Evolutionary conservation across 352 stramenopile species (phyloP).

Genomic region (Pythium chondricola): DNA sequence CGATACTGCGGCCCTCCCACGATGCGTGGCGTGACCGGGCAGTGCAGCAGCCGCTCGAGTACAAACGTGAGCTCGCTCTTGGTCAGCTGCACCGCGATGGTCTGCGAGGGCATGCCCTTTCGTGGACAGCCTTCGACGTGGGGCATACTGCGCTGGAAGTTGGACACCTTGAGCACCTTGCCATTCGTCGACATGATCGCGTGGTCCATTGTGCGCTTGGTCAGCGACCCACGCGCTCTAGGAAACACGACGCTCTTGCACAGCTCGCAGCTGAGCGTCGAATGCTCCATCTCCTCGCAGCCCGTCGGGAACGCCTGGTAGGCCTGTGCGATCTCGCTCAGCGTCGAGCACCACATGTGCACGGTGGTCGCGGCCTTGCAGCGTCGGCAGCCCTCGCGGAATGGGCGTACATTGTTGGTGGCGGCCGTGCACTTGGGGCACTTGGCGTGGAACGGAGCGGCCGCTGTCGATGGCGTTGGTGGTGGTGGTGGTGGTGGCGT

Average conservation of each 20-base stretch:
- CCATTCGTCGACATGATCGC: slow-evolving; percentile 44
- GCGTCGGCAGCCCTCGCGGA: slow-evolving; percentile 76
- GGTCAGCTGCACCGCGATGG: slow-evolving; percentile 59
- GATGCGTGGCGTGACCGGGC: slow-evolving; percentile 45
- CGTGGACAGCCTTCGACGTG: slow-evolving; percentile 79
- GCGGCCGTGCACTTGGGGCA: slow-evolving; percentile 75
- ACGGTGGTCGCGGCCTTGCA: slow-evolving; percentile 71
- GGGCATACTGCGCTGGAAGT: slow-evolving; percentile 85
- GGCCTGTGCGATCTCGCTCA: slow-evolving; percentile 57
- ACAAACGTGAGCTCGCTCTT: slow-evolving; percentile 88
- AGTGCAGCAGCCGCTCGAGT: slow-evolving; percentile 68
- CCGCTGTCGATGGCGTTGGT: not conserved
- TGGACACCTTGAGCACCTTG: slow-evolving; percentile 67
- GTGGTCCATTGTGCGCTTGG: slow-evolving; percentile 42
- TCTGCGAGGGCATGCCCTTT: slow-evolving; percentile 76
- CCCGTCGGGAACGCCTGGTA: slow-evolving; percentile 56
- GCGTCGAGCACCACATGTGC: slow-evolving; percentile 65
- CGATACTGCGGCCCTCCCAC: slow-evolving; percentile 64
- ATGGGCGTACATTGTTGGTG: slow-evolving; percentile 79
- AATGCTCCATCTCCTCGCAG: slow-evolving; percentile 71
- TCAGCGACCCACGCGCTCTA: slow-evolving; percentile 58
- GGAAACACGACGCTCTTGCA: slow-evolving; percentile 76
- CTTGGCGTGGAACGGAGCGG: slow-evolving; percentile 51
- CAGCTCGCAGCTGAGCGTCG: slow-evolving; percentile 59
- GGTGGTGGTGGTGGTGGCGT: not conserved